These are phyloP conservation scores for Russula abietina DNA, from an alignment of 768 basidiomycete species.

Conservation along the genomic window DNA sequence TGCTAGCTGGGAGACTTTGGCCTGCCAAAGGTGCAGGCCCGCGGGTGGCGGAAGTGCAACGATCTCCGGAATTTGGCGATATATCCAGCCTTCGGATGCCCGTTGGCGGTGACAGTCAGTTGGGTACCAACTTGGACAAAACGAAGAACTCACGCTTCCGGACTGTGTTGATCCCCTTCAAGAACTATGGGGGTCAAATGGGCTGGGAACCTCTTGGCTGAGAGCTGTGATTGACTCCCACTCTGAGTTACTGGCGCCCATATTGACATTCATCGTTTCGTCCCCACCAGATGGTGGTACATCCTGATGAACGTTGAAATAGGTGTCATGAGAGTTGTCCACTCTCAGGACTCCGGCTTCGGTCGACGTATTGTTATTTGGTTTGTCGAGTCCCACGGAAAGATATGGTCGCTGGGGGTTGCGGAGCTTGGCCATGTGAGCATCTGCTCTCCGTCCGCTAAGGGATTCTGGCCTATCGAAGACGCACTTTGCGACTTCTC, in stretches of 20 bases:
- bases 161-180: neutral
- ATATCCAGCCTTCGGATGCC: slow-evolving; percentile 10
- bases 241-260: neutral
- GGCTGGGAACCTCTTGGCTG: no score
- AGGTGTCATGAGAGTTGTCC: neutral
- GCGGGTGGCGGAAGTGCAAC: neutral
- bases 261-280: neutral
- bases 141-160: neutral
- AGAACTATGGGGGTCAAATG: neutral
- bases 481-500: neutral
- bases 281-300: neutral
- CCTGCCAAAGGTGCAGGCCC: neutral
- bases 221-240: neutral
- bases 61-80: neutral
- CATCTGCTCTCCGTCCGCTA: neutral
- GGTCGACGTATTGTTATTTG: neutral
- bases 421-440: neutral
- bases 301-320: neutral
- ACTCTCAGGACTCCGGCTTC: no score
- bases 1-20: neutral
- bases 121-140: neutral
- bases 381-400: neutral
- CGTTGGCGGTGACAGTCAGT: neutral
- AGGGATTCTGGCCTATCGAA: no score
- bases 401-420: neutral